Evolutionary conservation across 108 stramenopile genomes (phyloP), one percentile per base, ranked within the genome.

Genomic region (Pelagomonas calceolata): DNA sequence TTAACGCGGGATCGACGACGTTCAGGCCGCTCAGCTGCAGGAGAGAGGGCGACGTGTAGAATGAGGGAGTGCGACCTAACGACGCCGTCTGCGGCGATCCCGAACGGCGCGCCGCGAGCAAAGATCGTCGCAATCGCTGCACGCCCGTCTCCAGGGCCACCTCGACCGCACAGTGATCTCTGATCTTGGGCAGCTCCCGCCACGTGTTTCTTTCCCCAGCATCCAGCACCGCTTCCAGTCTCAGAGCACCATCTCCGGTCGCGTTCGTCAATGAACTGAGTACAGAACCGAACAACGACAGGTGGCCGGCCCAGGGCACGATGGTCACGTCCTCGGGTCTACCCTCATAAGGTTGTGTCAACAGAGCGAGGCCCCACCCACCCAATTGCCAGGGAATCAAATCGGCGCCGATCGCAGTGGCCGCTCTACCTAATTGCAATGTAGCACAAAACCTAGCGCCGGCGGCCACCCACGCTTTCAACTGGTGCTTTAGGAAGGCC

Each of bases 321-420:
- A 99, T 75, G 26, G 96, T 96, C n/a, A 99, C 85, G 78, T 99
- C 98, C 68, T 82, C 84, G 66, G 89, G 84, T n/a, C 94, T 76
- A 4, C 98, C 98, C 75, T 94, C 94, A 77, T 99, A 99, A 75
- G 95, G 93, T 71, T 85, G 78, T 44, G 79, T 81, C 14, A 83
- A 66, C 34, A 83, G 67, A 34, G 73, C 74, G 21, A 81, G n/a
- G 7, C n/a, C 34, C 18, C 75, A 39, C 4, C 32, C 18, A 34
- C 5, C 35, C 16, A 66, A 12, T 14, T 34, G 68, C 45, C 39
- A 43, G 9, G 39, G 26, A 14, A 70, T 32, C n/a, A 75, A 35
- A 4, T 36, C 44, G 39, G 18, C 17, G 30, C 60, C 68, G 10
- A 21, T 5, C 29, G 37, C 74, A 31, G 70, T 21, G 17, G 30